These are phyloP conservation scores for Beta corolliflora DNA, from an alignment of 179 eudicot genomes.

Conservation along the genomic window DNA sequence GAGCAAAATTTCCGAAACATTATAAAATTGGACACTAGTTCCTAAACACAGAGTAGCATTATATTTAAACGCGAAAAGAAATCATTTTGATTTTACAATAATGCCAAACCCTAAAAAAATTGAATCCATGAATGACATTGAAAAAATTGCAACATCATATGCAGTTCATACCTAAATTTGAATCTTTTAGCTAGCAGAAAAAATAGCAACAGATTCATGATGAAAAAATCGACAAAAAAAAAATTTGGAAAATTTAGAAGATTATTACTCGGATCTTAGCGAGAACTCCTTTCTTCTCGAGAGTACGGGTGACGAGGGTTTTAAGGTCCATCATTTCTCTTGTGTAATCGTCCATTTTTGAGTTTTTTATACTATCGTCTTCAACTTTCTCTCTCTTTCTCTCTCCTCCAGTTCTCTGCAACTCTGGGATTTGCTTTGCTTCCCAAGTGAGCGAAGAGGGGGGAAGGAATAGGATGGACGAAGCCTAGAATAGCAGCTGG, in stretches of 20 bases:
- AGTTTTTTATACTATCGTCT: neutral
- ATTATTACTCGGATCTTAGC: slow-evolving; percentile 88
- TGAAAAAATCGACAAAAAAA: too few species aligned
- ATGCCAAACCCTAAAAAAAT: slow-evolving; percentile 22
- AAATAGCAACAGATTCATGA: neutral
- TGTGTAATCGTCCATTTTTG: slow-evolving; percentile 82
- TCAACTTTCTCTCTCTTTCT: too few species aligned
- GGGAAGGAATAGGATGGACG: too few species aligned
- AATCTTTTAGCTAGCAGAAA: slow-evolving; percentile 11
- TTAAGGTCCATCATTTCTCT: slow-evolving; percentile 99
- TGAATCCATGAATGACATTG: neutral
- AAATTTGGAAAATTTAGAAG: too few species aligned
- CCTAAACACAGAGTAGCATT: neutral
- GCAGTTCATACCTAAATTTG: neutral
- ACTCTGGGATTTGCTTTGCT: slow-evolving; percentile 2
- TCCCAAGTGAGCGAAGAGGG: neutral
- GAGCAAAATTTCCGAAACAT: neutral
- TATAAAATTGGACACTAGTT: neutral
- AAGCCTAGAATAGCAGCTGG: neutral
- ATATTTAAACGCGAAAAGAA: neutral
- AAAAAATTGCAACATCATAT: neutral
- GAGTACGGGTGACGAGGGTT: slow-evolving; percentile 93
- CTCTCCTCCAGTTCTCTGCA: neutral
- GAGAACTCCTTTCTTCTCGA: slow-evolving; percentile 92
- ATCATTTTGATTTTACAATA: neutral